These are phyloP conservation scores for Psidium guajava DNA, from an alignment of 345 rosid species.

Conservation along the genomic window DNA sequence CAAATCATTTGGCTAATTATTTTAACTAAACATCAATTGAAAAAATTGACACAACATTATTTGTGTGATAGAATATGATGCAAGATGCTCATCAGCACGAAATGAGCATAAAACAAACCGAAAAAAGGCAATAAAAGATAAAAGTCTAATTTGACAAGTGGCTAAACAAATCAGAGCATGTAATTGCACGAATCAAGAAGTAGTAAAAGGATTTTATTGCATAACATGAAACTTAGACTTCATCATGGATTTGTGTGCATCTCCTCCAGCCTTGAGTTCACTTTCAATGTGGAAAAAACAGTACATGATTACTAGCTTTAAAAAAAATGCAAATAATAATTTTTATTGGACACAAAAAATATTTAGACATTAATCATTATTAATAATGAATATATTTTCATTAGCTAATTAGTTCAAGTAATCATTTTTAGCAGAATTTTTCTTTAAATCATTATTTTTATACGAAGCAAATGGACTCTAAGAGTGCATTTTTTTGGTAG, in stretches of 20 bases:
- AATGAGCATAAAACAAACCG: not conserved
- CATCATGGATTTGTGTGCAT: not conserved
- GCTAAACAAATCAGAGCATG: not conserved
- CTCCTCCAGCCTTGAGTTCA: not conserved
- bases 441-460: too few species aligned
- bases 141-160: not conserved
- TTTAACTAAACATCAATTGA: not conserved
- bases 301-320: not conserved
- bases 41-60: not conserved
- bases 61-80: not conserved
- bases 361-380: too few species aligned
- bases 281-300: not conserved
- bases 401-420: too few species aligned
- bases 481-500: too few species aligned
- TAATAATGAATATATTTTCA: too few species aligned
- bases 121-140: not conserved
- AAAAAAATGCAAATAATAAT: too few species aligned
- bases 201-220: not conserved
- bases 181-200: not conserved
- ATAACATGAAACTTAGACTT: not conserved
- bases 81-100: not conserved
- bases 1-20: rapidly evolving
- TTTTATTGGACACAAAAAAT: too few species aligned
- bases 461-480: too few species aligned
- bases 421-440: too few species aligned